Evolutionary conservation across 768 basidiomycete genomes (phyloP).

Genomic region (Gloeophyllum trabeum): DNA sequence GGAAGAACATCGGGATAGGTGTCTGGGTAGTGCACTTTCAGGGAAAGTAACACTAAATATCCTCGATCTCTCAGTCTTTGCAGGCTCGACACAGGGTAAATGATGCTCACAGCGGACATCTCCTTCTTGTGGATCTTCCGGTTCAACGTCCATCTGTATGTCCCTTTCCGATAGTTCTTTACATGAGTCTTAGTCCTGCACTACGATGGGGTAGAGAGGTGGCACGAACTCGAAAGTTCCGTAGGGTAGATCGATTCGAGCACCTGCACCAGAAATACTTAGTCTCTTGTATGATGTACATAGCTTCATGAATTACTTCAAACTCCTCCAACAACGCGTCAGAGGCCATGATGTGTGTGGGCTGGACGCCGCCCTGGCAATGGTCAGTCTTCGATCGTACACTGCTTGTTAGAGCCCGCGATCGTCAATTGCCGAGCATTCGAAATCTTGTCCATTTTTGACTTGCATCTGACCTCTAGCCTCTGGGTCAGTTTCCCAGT

Average conservation of each 20-base stretch:
- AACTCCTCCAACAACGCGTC: slow-evolving; percentile 79
- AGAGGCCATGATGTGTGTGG: slow-evolving; percentile 49
- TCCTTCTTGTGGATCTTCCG: slow-evolving; percentile 64
- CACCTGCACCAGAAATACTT: slow-evolving; percentile 37
- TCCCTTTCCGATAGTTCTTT: slow-evolving; percentile 80
- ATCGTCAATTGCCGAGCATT: too few species aligned
- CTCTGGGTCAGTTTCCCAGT: too few species aligned
- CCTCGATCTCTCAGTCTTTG: background rate
- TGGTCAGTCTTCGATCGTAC: too few species aligned
- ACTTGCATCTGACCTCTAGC: too few species aligned
- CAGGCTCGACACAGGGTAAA: background rate
- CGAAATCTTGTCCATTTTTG: too few species aligned
- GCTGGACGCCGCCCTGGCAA: too few species aligned
- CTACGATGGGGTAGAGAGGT: slow-evolving; percentile 12
- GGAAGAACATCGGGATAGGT: slow-evolving; percentile 82
- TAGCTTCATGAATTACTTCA: slow-evolving; percentile 42
- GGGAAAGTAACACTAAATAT: slow-evolving; percentile 52
- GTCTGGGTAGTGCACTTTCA: slow-evolving; percentile 69
- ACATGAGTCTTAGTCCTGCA: slow-evolving; percentile 33
- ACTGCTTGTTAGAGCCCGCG: too few species aligned
- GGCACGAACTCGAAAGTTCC: slow-evolving; percentile 77
- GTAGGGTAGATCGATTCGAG: slow-evolving; percentile 94
- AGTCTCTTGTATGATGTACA: background rate
- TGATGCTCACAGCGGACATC: slow-evolving; percentile 39
- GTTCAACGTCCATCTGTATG: slow-evolving; percentile 79